Evolutionary conservation across 805 yeast species (phyloP), one percentile per base, ranked within the genome.

Genomic region (Yarrowia yakushimensis): DNA sequence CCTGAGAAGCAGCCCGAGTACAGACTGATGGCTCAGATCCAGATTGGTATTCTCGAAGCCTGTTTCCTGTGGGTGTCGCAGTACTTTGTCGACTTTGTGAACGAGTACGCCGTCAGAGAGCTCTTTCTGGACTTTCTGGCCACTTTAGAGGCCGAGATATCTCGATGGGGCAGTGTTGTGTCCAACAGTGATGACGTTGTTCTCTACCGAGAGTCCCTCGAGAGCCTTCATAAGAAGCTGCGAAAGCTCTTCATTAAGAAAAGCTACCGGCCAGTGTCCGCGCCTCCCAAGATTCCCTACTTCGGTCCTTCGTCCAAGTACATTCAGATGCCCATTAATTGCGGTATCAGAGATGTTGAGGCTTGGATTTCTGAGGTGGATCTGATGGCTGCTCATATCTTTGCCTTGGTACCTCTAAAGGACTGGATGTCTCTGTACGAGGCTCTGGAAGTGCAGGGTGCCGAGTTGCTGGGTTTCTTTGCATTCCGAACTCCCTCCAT

Each of bases 401-500:
- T 86, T 70, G 77, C 75, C 27, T 80, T 83, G 11, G 80, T 87
- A 33, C 79, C 83, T 12, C 72, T 84, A 12, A 82, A 81, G 64
- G 96, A 92, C 68, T 93, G 97, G 97, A 77, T 90, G 59, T 80
- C 81, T 62, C 82, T 86, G 3, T 88, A 83, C 71, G 93, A 90
- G 69, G 74, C 85, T 0, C 73, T 93, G 46, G 97, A 92, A 70
- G 76, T 82, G 31, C 86, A 87, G 64, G 82, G 86, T 25, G 82
- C 83, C 22, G 84, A 81, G 52, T 79, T 85, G 0, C 71, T 82
- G 11, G 81, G 86, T 9, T 75, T 90, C 63, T 85, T 87, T 70
- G 77, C 80, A 55, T 81, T 84, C 69, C 70, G 81, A 74, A 65
- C 69, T 5, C 59, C 66, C 30, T 61, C 67, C 0, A 68, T 72